These are phyloP conservation scores for Claviceps spartinae DNA, from an alignment of 2,329 filamentous ascomycete genomes.

Conservation along the genomic window DNA sequence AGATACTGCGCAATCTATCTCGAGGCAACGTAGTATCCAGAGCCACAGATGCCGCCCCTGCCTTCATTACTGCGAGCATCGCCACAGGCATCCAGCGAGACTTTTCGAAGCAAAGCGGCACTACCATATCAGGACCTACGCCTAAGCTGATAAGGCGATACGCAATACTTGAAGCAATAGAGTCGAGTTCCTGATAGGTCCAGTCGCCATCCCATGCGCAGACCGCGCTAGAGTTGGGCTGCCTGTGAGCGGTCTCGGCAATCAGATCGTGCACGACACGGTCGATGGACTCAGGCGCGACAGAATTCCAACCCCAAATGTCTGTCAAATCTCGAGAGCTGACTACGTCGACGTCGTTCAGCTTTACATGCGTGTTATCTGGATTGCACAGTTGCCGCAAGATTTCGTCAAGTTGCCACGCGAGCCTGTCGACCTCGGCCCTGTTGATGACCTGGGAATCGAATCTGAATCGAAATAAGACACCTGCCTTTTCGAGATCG, in stretches of 20 bases:
- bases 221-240: constrained; percentile 9
- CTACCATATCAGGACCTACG: constrained; percentile 8
- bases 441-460: constrained; percentile 1
- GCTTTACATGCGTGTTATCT: background rate
- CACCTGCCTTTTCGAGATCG: background rate
- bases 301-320: constrained; percentile 10
- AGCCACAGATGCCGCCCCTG: constrained; percentile 16
- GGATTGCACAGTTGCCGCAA: background rate
- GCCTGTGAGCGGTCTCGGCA: constrained; percentile 1
- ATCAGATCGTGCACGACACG: constrained; percentile 12
- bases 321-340: background rate
- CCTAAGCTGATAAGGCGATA: constrained; percentile 7
- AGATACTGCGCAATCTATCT: constrained; percentile 7
- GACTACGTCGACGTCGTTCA: constrained; percentile 1
- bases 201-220: constrained; percentile 15
- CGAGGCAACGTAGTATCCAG: constrained; percentile 13
- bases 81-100: constrained; percentile 10
- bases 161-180: constrained; percentile 4
- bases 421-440: background rate
- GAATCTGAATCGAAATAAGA: constrained; percentile 1
- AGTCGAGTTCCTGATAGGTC: constrained; percentile 12
- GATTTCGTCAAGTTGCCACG: background rate
- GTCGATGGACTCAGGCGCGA: constrained; percentile 5
- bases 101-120: constrained; percentile 13
- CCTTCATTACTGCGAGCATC: constrained; percentile 14